phyloP scores from a whole-genome alignment of 768 basidiomycete species.

The Kwoniella dejecticola region DNA sequence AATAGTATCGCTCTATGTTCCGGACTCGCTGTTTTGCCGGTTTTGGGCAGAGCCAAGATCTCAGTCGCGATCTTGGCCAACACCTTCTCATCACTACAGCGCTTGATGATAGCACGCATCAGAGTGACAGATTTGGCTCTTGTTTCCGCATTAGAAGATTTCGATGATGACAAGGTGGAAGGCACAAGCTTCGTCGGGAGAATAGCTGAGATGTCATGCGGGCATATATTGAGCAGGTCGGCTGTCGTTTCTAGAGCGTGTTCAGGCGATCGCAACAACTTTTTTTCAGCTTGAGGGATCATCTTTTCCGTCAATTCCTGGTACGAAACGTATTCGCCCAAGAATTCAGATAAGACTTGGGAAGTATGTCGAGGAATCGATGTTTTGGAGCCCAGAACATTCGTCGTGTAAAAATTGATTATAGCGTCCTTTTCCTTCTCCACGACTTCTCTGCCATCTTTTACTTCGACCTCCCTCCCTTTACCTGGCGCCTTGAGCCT shows the following conservation, averaged over 20 bases:
- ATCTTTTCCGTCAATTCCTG: slow-evolving; percentile 63
- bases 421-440: slow-evolving; percentile 63
- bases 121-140: slow-evolving; percentile 64
- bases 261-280: slow-evolving; percentile 79
- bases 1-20: slow-evolving; percentile 84
- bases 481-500: slow-evolving; percentile 58
- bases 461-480: slow-evolving; percentile 58
- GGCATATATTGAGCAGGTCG: slow-evolving; percentile 64
- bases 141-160: slow-evolving; percentile 67
- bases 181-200: slow-evolving; percentile 65
- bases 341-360: slow-evolving; percentile 69
- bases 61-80: slow-evolving; percentile 64
- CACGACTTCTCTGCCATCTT: slow-evolving; percentile 52
- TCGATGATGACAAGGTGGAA: slow-evolving; percentile 49
- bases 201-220: slow-evolving; percentile 64
- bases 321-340: slow-evolving; percentile 61
- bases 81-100: slow-evolving; percentile 53
- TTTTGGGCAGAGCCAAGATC: slow-evolving; percentile 70
- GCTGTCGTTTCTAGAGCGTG: slow-evolving; percentile 67
- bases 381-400: slow-evolving; percentile 70
- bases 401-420: slow-evolving; percentile 63
- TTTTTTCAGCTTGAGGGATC: slow-evolving; percentile 76
- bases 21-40: slow-evolving; percentile 81
- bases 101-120: slow-evolving; percentile 60
- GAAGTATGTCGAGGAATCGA: slow-evolving; percentile 64